Base-by-base conservation (phyloP, 352 stramenopile species). In the Phytopythium montanum region DNA sequence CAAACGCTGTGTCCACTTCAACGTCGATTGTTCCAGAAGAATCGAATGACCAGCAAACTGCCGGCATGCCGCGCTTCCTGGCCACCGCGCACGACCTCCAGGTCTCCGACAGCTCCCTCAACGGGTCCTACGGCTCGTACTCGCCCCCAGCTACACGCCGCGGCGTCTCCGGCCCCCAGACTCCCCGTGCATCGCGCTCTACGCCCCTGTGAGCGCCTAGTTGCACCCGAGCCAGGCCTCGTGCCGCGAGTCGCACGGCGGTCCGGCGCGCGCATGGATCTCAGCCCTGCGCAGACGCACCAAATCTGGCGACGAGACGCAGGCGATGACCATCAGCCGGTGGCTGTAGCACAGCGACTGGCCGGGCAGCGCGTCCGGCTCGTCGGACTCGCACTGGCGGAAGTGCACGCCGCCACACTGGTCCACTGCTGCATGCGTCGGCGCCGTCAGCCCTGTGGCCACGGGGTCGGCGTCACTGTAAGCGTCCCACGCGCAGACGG, bases 21-120 rank as follows among this genome's bases (percentile, higher is more conserved):
- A 56, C 21, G 21, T 69, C 65, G 65, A 72, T 72, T 72, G 65
- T 72, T 72, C 65, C 46, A 65, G 65, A 72, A 72, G 12, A n/a
- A 49, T 41, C 49, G 54, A 54, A 25, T 5, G 48, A 14, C 28
- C 13, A 29, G 4, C 18, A 19, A 23, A 18, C 38, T 18, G 38
- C 38, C 14, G 38, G 23, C 16, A 45, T 34, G 29, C 38, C 38
- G 38, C 38, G 38, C 8, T 45, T 23, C 38, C 8, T 4, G 38
- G 38, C 7, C 38, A 1, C 16, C 10, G 38, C 5, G 38, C 38
- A 18, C 38, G 38, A 5, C 38, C 18, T 21, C 21, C 12, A 12
- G n/a, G 21, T 12, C 44, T 2, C 7, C 38, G 38, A 18, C 38
- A 3, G 14, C 18, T 21, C 26, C 9, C 9, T 29, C 26, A 23